Conservation (phyloP, 768 basidiomycete genomes). For the Suillus ampliporus region DNA sequence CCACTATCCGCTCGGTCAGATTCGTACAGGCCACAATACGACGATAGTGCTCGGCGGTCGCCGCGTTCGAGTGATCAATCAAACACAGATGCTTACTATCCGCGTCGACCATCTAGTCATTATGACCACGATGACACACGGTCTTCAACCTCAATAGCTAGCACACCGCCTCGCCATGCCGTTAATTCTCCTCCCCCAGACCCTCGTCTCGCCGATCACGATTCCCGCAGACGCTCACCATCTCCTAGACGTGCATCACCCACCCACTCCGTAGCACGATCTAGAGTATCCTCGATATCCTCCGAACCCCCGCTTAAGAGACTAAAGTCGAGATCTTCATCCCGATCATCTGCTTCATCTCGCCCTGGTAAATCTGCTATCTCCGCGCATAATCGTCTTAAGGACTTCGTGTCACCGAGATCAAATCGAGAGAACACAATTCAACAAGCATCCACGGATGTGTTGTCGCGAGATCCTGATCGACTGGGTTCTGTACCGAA, state of each 20-base stretch:
- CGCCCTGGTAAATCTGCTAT: constrained; percentile 29
- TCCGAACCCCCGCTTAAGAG: constrained; percentile 39
- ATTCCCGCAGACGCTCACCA: constrained; percentile 8
- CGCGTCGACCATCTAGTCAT: constrained; percentile 23
- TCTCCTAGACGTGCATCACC: constrained; percentile 22
- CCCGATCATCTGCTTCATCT: constrained; percentile 57
- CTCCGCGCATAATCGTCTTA: constrained; percentile 24
- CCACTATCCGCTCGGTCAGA: constrained; percentile 46
- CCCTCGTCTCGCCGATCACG: constrained; percentile 19
- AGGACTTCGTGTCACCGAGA: constrained; percentile 5
- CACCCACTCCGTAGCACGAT: constrained; percentile 26
- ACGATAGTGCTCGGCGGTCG: constrained; percentile 39
- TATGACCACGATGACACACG: constrained; percentile 34
- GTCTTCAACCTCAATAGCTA: constrained; percentile 38
- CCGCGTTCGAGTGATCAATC: constrained; percentile 38
- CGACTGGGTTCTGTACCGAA: constrained; percentile 14
- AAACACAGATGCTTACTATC: constrained; percentile 31
- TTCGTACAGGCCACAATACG: constrained; percentile 57
- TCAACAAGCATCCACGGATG: not conserved
- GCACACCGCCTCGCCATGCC: constrained; percentile 36
- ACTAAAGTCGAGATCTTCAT: constrained; percentile 50
- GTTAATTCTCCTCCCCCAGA: constrained; percentile 31
- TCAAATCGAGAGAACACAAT: not conserved
- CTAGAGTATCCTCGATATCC: constrained; percentile 35
- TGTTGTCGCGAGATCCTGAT: constrained; percentile 1